Conservation (phyloP, 148 eudicot genomes). For the Rhododendron ferrugineum region DNA sequence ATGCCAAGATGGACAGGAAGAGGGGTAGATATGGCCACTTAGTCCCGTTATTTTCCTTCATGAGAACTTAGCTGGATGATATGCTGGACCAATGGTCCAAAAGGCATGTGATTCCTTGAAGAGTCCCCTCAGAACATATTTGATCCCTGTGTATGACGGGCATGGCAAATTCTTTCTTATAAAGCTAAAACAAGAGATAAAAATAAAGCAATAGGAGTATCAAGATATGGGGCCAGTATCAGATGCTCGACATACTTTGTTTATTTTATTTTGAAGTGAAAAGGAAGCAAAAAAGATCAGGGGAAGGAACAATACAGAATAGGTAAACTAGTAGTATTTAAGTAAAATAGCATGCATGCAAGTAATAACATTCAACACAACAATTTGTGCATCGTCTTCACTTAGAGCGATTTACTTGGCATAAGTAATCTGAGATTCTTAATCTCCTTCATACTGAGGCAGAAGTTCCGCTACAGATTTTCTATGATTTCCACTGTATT, state of each 20-base stretch:
- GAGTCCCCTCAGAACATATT: slow-evolving; percentile 20
- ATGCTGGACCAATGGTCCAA: slow-evolving; percentile 23
- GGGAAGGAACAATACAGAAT: not conserved
- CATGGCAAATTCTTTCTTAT: slow-evolving; percentile 5
- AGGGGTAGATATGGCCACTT: not conserved
- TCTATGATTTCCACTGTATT: not conserved
- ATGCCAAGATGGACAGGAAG: slow-evolving; percentile 7
- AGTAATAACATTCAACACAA: not conserved
- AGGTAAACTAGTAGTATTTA: not conserved
- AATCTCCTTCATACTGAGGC: not conserved
- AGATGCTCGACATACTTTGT: not conserved
- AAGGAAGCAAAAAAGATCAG: not conserved
- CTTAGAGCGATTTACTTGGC: not conserved
- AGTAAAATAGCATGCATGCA: not conserved
- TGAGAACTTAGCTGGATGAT: slow-evolving; percentile 25
- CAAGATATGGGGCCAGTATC: not conserved
- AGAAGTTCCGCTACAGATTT: not conserved
- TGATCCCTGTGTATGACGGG: not conserved
- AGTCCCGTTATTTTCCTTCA: not conserved
- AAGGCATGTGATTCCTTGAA: slow-evolving; percentile 32
- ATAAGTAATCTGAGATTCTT: not conserved
- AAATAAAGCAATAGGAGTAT: not conserved
- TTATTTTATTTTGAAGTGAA: not conserved
- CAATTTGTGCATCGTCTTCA: not conserved
- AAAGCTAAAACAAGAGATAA: slow-evolving; percentile 6